Conservation (phyloP, 2,329 filamentous ascomycete genomes). For the Claviceps sp. region DNA sequence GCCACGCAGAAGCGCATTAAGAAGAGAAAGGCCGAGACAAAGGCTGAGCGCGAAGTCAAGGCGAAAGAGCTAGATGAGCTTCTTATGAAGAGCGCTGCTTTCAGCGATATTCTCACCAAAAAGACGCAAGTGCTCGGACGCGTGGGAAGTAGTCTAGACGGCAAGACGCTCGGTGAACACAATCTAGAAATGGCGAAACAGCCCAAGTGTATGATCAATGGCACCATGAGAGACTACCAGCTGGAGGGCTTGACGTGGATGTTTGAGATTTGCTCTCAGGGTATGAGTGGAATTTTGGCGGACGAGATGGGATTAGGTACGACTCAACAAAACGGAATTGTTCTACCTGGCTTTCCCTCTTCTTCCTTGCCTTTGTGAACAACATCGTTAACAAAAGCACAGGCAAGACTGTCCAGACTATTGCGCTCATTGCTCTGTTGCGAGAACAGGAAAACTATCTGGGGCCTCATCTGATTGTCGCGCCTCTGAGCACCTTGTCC, state of each 20-base stretch:
- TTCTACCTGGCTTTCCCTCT: neutral
- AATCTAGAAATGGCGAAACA: constrained; percentile 72
- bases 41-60: constrained; percentile 42
- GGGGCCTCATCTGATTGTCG: constrained; percentile 82
- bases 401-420: constrained; percentile 87
- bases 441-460: constrained; percentile 72
- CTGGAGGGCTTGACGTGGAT: constrained; percentile 93
- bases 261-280: constrained; percentile 67
- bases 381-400: constrained; percentile 13
- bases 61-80: constrained; percentile 46
- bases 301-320: constrained; percentile 81
- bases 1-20: constrained; percentile 25
- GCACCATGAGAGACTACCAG: constrained; percentile 88
- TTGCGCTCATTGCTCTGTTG: constrained; percentile 73
- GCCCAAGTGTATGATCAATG: constrained; percentile 71
- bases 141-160: constrained; percentile 46
- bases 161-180: constrained; percentile 46
- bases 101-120: constrained; percentile 48
- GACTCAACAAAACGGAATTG: constrained; percentile 8
- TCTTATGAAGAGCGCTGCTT: constrained; percentile 44
- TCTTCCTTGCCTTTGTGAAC: neutral
- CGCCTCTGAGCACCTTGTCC: constrained; percentile 77
- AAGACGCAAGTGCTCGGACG: constrained; percentile 50
- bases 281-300: constrained; percentile 79
- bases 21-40: constrained; percentile 37